Conservation (phyloP, 805 yeast genomes). For the Danielozyma ontarioensis region DNA sequence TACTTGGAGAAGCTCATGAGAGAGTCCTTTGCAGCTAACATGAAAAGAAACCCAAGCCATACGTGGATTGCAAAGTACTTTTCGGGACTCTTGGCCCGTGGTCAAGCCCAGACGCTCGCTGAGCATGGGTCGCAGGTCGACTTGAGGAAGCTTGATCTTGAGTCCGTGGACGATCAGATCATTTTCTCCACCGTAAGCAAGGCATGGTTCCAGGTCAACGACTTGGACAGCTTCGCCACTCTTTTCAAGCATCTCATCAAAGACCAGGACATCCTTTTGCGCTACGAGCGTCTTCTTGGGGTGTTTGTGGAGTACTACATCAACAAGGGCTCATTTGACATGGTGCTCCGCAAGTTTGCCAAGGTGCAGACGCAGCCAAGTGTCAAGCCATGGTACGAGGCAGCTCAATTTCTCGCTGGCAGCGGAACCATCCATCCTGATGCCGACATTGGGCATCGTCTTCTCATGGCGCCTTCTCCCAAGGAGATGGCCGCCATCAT, state of each 20-base stretch:
- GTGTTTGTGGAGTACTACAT: conserved; percentile 20
- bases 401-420: background rate
- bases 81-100: conserved; percentile 5
- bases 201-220: conserved; percentile 9
- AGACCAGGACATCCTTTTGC: conserved; percentile 7
- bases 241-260: conserved; percentile 13
- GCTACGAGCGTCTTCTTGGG: conserved; percentile 10
- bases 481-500: background rate
- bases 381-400: background rate
- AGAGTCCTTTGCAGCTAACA: conserved; percentile 6
- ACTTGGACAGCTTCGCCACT: conserved; percentile 10
- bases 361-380: conserved; percentile 1
- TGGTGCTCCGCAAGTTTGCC: conserved; percentile 14
- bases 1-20: conserved; percentile 13
- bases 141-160: conserved; percentile 6
- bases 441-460: background rate
- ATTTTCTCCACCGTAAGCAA: conserved; percentile 4
- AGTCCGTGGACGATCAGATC: conserved; percentile 1
- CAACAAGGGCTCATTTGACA: conserved; percentile 10
- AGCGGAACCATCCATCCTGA: background rate
- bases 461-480: background rate
- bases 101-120: conserved; percentile 1
- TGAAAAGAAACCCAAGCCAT: conserved; percentile 5
- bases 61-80: conserved; percentile 17
- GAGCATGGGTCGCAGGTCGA: conserved; percentile 3